Evolutionary conservation across 306 rosid species (phyloP), one percentile per base, ranked within the genome.

Genomic region (Cotoneaster glaucophyllus): DNA sequence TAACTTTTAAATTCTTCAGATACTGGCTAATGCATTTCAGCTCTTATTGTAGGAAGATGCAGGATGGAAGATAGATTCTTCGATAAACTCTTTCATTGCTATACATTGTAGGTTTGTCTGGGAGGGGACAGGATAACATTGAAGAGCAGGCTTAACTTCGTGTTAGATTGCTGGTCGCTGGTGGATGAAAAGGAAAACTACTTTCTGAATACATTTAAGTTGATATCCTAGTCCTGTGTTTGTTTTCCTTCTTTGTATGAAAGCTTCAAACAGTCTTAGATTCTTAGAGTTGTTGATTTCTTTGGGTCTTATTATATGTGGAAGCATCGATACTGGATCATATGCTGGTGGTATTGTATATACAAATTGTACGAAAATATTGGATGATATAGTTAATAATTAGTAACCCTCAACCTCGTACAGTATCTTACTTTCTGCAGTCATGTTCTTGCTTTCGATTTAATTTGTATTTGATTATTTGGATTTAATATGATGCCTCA

Each of bases 31-130:
- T 67, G 52, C 10, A 57, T 34, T 79, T 79, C 77, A 28, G 9
- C 62, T 58, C 71, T 44, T 77, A 63, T 63, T 62, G 63, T 77
- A 69, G 82, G 85, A 82, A 50, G 32, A 81, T 85, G 79, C 78
- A 3, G 68, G 66, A 45, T 76, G 72, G 63, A 75, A 75, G 80
- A 61, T 63, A 63, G 67, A 81, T 75, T 76, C 67, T 54, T 64
- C 26, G 26, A 26, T 73, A 62, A 67, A 15, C 54, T 53, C 73
- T 56, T 74, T 69, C 80, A 71, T 74, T 77, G 74, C 54, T 72
- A 32, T 70, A 63, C 26, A 50, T 34, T 70, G 74, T 74, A 22
- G 58, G 45, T 37, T 79, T 73, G 75, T 65, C n/a, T 10, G 56
- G 44, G 44, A 64, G 70, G 58, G 63, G 62, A 69, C 62, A 15